These are phyloP conservation scores for Aspergillus ruber DNA, from an alignment of 2,329 filamentous ascomycete genomes.

Conservation along the genomic window DNA sequence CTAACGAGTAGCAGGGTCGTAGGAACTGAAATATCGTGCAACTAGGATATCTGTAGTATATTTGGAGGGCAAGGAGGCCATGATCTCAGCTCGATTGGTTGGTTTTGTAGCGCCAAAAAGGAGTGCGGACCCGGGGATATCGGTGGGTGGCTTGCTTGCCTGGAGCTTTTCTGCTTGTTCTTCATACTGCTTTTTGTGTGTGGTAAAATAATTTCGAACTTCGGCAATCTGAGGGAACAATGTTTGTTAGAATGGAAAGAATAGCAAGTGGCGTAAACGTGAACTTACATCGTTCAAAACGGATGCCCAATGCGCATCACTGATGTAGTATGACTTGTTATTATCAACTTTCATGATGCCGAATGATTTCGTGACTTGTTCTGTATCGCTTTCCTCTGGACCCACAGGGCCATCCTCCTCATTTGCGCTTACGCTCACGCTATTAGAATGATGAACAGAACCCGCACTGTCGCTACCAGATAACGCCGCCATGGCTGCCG, in stretches of 20 bases:
- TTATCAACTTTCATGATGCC: conserved; percentile 81
- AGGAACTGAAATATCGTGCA: conserved; percentile 83
- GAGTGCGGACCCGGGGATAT: conserved; percentile 63
- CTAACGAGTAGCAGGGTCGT: conserved; percentile 56
- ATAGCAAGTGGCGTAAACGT: not conserved
- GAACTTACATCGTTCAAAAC: conserved; percentile 60
- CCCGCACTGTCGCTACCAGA: conserved; percentile 38
- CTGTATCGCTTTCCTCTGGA: conserved; percentile 60
- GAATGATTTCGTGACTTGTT: conserved; percentile 65
- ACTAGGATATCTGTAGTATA: conserved; percentile 78
- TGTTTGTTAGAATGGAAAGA: conserved; percentile 4
- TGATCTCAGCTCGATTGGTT: conserved; percentile 67
- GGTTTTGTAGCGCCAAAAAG: conserved; percentile 67
- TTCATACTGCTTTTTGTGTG: conserved; percentile 83
- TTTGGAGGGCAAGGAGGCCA: conserved; percentile 72
- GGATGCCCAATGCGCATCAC: conserved; percentile 76
- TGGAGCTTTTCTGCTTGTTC: conserved; percentile 71
- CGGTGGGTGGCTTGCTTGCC: conserved; percentile 53
- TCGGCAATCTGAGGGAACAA: conserved; percentile 61
- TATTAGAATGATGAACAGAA: conserved; percentile 32
- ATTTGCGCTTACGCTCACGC: conserved; percentile 38
- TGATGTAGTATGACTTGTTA: conserved; percentile 70
- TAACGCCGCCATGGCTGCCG: conserved; percentile 55
- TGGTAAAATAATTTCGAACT: conserved; percentile 82
- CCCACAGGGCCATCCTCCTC: conserved; percentile 52